Evolutionary conservation across 2,329 filamentous ascomycete genomes (phyloP), one percentile per base, ranked within the genome.

Genomic region (Pseudocercospora macadamiae): DNA sequence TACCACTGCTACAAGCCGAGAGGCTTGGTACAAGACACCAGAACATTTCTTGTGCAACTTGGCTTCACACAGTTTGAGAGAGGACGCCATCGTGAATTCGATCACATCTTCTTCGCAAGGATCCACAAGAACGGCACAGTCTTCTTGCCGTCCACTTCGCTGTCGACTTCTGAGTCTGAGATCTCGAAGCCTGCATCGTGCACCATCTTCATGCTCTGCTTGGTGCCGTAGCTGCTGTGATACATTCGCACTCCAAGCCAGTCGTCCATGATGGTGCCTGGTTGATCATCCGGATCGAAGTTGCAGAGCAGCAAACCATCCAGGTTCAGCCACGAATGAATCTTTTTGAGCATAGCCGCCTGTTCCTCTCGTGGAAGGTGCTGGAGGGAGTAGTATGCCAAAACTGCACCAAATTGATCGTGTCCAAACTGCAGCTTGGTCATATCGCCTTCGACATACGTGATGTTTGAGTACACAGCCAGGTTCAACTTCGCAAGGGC

Each of bases 181-280:
- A 63, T 21, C 54, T 66, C 72, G 66, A 77, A 66, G 58, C 75
- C 75, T 23, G 60, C 70, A 26, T 64, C 69, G 54, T 70, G 66
- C 5, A 73, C 68, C 60, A 77, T 66, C 64, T 73, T 71, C 64
- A 75, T 71, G 63, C 65, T 68, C 39, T 62, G 60, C 63, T 75
- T 70, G 30, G 68, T 68, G 8, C 66, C 73, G 21, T 54, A 60
- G n/a, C 61, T 53, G 34, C 61, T 62, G 58, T 61, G 63, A 28
- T 61, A 66, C 59, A 66, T 66, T 12, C 52, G 55, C 19, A 51
- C 47, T 1, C 68, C 68, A 52, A 65, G 59, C 51, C 63, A 60
- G 32, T 62, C 59, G 16, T 58, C 55, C 54, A 68, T 61, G 39
- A 68, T 59, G 16, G 60, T 59, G 37, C 53, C 57, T 16, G 54